Evolutionary conservation across 192 early-diverging fungal genomes (phyloP).

Genomic region (Chytriomyces sp.): DNA sequence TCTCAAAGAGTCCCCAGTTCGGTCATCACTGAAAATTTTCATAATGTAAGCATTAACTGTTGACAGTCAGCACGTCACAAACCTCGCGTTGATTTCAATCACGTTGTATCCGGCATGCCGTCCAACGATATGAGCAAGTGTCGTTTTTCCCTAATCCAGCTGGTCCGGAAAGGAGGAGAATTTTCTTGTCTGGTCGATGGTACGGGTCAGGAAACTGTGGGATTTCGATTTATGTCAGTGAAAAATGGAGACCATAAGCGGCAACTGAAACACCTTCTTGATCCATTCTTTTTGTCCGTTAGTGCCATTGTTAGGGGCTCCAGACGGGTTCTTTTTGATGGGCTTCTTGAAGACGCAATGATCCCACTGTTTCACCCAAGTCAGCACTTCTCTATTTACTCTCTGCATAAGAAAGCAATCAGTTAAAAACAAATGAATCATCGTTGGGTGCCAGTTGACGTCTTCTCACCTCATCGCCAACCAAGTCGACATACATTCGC

Average conservation of each 20-base stretch:
- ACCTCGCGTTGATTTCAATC: slow-evolving; percentile 89
- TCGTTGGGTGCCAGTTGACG: too few species aligned
- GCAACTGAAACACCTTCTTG: not conserved
- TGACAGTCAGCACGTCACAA: too few species aligned
- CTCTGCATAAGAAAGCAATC: slow-evolving; percentile 44
- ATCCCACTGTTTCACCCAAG: slow-evolving; percentile 98
- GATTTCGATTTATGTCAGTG: too few species aligned
- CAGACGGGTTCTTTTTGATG: slow-evolving; percentile 10
- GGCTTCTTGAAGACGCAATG: slow-evolving; percentile 83
- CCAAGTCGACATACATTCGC: slow-evolving; percentile 77
- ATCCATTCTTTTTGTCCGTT: not conserved
- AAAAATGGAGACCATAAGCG: too few species aligned
- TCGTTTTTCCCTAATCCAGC: slow-evolving; percentile 96
- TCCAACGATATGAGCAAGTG: slow-evolving; percentile 90
- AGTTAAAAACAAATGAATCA: not conserved
- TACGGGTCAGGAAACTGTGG: slow-evolving; percentile 47
- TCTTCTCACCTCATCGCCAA: slow-evolving; percentile 81
- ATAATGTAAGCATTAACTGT: too few species aligned
- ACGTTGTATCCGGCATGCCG: slow-evolving; percentile 88
- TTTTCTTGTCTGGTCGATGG: slow-evolving; percentile 65
- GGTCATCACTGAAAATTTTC: slow-evolving; percentile 79
- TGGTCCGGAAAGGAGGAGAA: slow-evolving; percentile 84
- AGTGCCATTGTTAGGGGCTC: not conserved
- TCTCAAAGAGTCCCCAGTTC: slow-evolving; percentile 73
- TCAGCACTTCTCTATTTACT: slow-evolving; percentile 84